Evolutionary conservation across 495 filamentous ascomycete genomes (phyloP), one percentile per base, ranked within the genome.

Genomic region (Thozetella sp.): DNA sequence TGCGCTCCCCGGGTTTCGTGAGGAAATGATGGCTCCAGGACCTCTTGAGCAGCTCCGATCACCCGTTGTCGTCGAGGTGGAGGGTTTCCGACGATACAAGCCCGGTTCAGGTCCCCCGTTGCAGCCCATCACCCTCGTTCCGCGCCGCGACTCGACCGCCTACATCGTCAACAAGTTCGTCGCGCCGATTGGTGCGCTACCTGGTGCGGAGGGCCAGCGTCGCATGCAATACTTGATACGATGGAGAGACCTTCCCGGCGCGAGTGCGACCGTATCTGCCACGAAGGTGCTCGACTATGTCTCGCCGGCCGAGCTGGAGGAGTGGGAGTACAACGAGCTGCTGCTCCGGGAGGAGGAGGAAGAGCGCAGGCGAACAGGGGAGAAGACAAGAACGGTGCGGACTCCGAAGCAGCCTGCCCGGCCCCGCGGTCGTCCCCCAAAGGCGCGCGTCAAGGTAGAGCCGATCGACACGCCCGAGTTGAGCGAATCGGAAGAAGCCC

Each of bases 131-230:
- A 56, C 66, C 22, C 58, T 82, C 19, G 24, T 56, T 0, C 78
- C 71, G 13, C 66, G 68, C 4, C 55, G 65, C 54, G 79, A 80
- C 52, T 73, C 77, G 17, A 72, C 72, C 30, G 79, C 75, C 19
- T 80, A 76, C 59, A 80, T 82, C 54, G 63, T 80, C 64, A 72
- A 78, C 63, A 73, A 79, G 48, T 65, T 71, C 57, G 64, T 80
- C 22, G 56, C 74, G n/a, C 76, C 76, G 12, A 55, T 62, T 17
- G 54, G 55, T 10, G 50, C 67, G 17, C 56, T 67, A 20, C 63
- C 58, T 3, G 70, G 53, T 13, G 2, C 26, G 2, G 56, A 37
- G 10, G 64, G 69, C 15, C 70, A 70, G 20, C 72, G 74, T 2
- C 62, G 73, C 2, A 64, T 75, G 23, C 68, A 72, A 60, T 82